These are phyloP conservation scores for Monascus ruber DNA, from an alignment of 2,329 filamentous ascomycete genomes.

Conservation along the genomic window DNA sequence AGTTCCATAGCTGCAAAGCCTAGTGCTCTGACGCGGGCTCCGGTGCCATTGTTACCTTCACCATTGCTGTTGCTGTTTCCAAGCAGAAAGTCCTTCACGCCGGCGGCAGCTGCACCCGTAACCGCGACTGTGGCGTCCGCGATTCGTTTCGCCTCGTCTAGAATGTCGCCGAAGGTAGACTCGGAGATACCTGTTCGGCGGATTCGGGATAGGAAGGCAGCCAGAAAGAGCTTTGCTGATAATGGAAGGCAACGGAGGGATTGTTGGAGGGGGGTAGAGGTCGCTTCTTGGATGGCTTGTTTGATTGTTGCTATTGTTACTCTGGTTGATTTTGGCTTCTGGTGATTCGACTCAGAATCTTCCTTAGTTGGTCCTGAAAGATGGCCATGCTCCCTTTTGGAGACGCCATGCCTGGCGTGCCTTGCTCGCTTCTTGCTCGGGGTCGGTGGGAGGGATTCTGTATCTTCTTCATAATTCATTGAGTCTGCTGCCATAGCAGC, in stretches of 20 bases:
- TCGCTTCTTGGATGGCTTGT: conserved; percentile 88
- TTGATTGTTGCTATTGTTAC: conserved; percentile 93
- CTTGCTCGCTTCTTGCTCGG: conserved; percentile 33
- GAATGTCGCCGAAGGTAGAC: conserved; percentile 75
- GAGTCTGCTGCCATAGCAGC: conserved; percentile 13
- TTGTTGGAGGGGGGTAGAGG: conserved; percentile 81
- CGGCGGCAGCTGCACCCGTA: conserved; percentile 42
- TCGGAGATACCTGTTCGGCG: conserved; percentile 77
- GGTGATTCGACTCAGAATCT: conserved; percentile 9
- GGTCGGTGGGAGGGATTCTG: conserved; percentile 29
- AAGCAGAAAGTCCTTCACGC: conserved; percentile 52
- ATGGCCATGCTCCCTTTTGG: conserved; percentile 12
- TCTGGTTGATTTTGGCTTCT: conserved; percentile 32
- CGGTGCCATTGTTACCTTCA: conserved; percentile 14
- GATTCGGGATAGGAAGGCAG: conserved; percentile 66
- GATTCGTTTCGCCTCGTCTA: conserved; percentile 71
- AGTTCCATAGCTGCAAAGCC: conserved; percentile 68
- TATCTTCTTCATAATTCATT: conserved; percentile 16
- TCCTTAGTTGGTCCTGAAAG: conserved; percentile 3
- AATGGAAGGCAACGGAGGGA: conserved; percentile 74
- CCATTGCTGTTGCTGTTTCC: conserved; percentile 9
- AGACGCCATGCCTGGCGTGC: conserved; percentile 2
- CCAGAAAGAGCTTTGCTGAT: conserved; percentile 72
- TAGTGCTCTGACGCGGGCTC: conserved; percentile 46
- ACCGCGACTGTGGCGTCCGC: conserved; percentile 33